Base-by-base conservation (phyloP, 2,329 filamentous ascomycete species). In the Phialocephala sp. region DNA sequence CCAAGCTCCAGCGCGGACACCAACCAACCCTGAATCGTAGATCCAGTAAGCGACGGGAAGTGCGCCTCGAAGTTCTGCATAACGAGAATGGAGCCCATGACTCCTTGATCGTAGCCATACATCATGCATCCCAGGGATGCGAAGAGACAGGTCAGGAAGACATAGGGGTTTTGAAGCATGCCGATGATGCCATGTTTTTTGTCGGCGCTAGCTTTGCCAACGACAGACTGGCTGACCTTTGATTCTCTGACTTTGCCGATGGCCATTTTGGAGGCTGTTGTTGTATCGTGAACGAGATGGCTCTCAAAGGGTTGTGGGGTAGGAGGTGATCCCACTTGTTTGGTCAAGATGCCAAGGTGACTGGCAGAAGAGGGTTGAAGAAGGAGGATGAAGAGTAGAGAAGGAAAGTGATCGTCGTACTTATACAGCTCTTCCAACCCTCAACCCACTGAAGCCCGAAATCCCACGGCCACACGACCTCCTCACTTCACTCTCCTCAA, bases 111-210 rank as follows among this genome's bases (percentile, higher is more conserved):
- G 59, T 78, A 77, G 52, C 76, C 76, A 59, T 77, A 72, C 66
- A 77, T 77, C 57, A 70, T 69, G 45, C 70, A 70, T 15, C 70
- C 70, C 5, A 71, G 59, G 12, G 66, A 71, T 22, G 75, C 76
- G 22, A 78, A 80, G 39, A 72, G 62, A 63, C 73, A 77, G 52
- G 77, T 79, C 72, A 75, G 69, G 71, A 76, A 78, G 56, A 80
- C 78, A 68, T 79, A 80, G 1, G 78, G 78, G 67, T 79, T 80
- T 67, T 77, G 76, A 12, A 80, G 66, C 75, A 80, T 79, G 64
- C 78, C 78, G 56, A 72, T 62, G 45, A 80, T 61, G 60, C 78
- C 78, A 66, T 80, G 76, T 39, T 75, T 71, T 60, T 79, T 80
- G 43, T 74, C 73, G 57, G 78, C 78, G 67, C 78, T 78, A 68